Percentiles rank a stretch among this genome's conserved stretches.
These are phyloP conservation scores for Sordaria brevicollis DNA, from an alignment of 495 filamentous ascomycete genomes.

Conservation along the genomic window DNA sequence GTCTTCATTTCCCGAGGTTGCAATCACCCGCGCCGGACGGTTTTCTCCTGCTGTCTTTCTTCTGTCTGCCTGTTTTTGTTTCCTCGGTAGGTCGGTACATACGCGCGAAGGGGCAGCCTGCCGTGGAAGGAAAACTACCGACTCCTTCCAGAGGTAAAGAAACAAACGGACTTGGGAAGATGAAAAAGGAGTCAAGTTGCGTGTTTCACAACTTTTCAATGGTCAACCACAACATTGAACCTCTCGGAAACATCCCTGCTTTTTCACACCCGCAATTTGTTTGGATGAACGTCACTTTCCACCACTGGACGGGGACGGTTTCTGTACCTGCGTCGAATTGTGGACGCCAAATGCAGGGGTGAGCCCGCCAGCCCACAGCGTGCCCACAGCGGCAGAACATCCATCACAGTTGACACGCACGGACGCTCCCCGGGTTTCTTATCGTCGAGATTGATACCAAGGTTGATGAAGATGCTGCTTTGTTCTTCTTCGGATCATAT, in stretches of 20 bases:
- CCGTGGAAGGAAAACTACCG: neutral
- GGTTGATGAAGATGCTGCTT: neutral
- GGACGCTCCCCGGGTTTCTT: neutral
- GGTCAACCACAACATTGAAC: neutral
- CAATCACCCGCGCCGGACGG: neutral
- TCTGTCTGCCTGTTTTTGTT: neutral
- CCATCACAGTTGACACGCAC: neutral
- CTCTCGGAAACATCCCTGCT: neutral
- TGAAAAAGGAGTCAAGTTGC: neutral
- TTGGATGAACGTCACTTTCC: neutral
- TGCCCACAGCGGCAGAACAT: neutral
- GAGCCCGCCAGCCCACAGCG: neutral
- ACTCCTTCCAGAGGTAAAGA: neutral
- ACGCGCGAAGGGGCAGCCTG: neutral
- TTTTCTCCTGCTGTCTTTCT: neutral
- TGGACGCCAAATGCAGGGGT: neutral
- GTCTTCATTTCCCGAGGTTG: neutral
- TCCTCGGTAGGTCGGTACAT: neutral
- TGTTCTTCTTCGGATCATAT: neutral
- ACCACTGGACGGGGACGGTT: too few relatives aligned
- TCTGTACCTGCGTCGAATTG: neutral
- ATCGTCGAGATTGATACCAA: too few relatives aligned
- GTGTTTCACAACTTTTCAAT: neutral
- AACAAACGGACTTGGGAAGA: neutral
- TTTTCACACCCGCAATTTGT: neutral